Percentiles rank a stretch among this genome's conserved stretches.
phyloP scores from a whole-genome alignment of 345 rosid genomes.

The Camelina sativa region DNA sequence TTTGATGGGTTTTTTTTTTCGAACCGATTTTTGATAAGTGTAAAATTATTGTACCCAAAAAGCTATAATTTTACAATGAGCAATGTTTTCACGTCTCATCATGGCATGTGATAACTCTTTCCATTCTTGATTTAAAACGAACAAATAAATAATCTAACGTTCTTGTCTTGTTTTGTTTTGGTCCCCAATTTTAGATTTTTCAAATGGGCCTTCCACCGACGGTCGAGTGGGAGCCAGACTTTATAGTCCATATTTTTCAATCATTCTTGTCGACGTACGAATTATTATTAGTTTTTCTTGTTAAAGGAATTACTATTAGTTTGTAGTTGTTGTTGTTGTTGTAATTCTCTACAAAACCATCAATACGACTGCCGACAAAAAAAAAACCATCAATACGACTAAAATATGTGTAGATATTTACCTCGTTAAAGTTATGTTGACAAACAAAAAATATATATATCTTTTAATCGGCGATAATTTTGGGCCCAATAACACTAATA shows the following conservation, averaged over 20 bases:
- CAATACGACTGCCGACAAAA: too few species aligned
- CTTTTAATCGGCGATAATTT: too few species aligned
- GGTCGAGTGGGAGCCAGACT: slow-evolving; percentile 35
- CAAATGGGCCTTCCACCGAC: slow-evolving; percentile 44
- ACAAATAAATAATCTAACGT: background rate
- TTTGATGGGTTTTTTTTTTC: too few species aligned
- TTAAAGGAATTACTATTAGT: background rate
- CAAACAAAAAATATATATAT: too few species aligned
- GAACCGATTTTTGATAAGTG: background rate
- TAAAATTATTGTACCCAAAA: background rate
- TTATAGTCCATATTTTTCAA: slow-evolving; percentile 16
- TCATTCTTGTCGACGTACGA: slow-evolving; percentile 9
- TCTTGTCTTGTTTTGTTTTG: background rate
- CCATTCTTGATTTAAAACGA: slow-evolving; percentile 14
- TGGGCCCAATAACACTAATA: too few species aligned
- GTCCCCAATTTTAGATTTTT: slow-evolving; percentile 16
- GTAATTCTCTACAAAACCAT: background rate
- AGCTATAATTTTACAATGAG: background rate
- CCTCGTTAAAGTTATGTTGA: too few species aligned
- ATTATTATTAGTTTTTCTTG: background rate
- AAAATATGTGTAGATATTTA: too few species aligned
- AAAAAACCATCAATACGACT: too few species aligned
- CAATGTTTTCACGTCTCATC: too few species aligned
- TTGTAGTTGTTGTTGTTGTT: background rate
- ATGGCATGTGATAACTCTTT: too few species aligned